Evolutionary conservation across 345 rosid species (phyloP).

Genomic region (Citrus mangshanensis): DNA sequence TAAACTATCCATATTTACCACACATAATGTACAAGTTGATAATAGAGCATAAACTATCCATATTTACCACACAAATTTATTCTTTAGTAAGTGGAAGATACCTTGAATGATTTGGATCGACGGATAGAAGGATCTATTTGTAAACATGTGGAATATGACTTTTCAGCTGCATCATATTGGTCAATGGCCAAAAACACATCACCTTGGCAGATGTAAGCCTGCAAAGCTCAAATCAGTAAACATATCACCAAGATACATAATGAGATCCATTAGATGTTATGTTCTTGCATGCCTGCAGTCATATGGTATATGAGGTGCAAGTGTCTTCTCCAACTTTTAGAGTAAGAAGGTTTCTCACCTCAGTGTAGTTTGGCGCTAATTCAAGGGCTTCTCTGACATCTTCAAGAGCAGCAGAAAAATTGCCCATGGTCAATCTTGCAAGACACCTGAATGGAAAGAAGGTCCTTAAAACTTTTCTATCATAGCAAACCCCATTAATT

Average conservation of each 20-base stretch:
- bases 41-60: neutral
- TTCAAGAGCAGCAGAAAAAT: slow-evolving; percentile 67
- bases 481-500: neutral
- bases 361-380: slow-evolving; percentile 52
- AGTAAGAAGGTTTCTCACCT: slow-evolving; percentile 34
- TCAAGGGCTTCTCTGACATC: slow-evolving; percentile 56
- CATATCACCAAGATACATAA: neutral
- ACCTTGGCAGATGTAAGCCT: slow-evolving; percentile 81
- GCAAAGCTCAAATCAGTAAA: neutral
- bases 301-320: neutral
- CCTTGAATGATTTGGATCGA: slow-evolving; percentile 80
- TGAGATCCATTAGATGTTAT: neutral
- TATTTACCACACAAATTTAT: neutral
- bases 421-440: slow-evolving; percentile 60
- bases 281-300: neutral
- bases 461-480: neutral
- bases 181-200: slow-evolving; percentile 66
- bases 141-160: slow-evolving; percentile 54
- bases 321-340: slow-evolving; percentile 3
- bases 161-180: slow-evolving; percentile 62
- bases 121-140: slow-evolving; percentile 68
- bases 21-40: neutral
- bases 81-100: slow-evolving; percentile 10
- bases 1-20: too few species aligned
- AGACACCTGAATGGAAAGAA: slow-evolving; percentile 40